These are phyloP conservation scores for Hortiboletus campestris DNA, from an alignment of 768 basidiomycete genomes.

Conservation along the genomic window DNA sequence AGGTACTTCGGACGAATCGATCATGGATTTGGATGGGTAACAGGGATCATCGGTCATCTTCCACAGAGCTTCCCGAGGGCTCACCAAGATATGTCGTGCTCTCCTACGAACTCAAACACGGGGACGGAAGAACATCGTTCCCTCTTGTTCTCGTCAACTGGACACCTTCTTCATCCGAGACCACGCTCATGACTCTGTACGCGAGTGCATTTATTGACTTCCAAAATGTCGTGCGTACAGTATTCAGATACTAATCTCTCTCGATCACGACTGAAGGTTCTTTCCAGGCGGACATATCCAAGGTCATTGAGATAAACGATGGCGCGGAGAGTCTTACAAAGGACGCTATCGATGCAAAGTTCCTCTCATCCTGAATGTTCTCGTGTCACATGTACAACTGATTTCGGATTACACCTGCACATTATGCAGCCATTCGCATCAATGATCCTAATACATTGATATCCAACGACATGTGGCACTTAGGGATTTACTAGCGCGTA, in stretches of 20 bases:
- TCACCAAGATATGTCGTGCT: constrained; percentile 84
- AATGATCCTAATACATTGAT: neutral
- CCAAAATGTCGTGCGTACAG: constrained; percentile 62
- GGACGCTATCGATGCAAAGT: constrained; percentile 61
- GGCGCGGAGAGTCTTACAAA: constrained; percentile 80
- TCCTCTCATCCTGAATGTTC: constrained; percentile 31
- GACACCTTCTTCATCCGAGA: constrained; percentile 78
- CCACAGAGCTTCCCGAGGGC: constrained; percentile 80
- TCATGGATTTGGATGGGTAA: neutral
- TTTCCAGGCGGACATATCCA: constrained; percentile 68
- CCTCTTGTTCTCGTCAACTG: constrained; percentile 89
- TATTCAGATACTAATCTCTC: neutral
- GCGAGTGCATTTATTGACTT: constrained; percentile 81
- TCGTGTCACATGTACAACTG: neutral
- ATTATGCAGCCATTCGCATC: neutral
- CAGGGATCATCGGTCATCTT: neutral
- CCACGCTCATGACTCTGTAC: constrained; percentile 72
- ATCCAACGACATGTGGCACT: neutral
- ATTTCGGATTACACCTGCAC: neutral
- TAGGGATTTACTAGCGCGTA: too few relatives aligned
- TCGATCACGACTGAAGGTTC: neutral
- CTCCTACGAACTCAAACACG: constrained; percentile 77
- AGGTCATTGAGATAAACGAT: constrained; percentile 79
- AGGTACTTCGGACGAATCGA: constrained; percentile 44
- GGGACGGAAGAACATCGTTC: constrained; percentile 80